Evolutionary conservation across 164 flowering plant genomes (phyloP), one percentile per base, ranked within the genome.

Genomic region (Houttuynia cordata): DNA sequence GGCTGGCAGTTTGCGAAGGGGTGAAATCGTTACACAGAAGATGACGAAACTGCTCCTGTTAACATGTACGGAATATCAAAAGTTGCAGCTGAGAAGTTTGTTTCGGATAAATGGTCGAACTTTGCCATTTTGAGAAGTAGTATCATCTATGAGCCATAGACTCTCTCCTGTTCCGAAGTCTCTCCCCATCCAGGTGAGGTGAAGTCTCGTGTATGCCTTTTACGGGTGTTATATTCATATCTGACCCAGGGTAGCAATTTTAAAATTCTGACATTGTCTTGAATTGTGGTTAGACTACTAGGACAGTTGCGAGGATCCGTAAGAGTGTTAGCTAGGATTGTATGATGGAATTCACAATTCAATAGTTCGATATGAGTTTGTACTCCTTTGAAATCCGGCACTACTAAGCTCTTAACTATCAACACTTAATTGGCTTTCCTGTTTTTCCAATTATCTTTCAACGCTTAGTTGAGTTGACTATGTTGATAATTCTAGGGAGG

Each of bases 81-180:
- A 78, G 79, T 87, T 47, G 91, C 81, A 64, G 93, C 98, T 47
- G 98, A 92, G 78, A 70, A 83, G 68, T 78, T 74, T 51, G 73
- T 92, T 59, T 68, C 68, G 52, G 68, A 75, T 37, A 83, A 76
- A 65, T 89, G 79, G 66, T 63, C 81, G 37, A 89, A 78, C 71
- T 92, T 60, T 77, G 98, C 87, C 61, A 87, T 92, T 67, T 71
- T 92, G 74, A 89, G 98, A 78, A 87, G 96, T 77, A 92, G 98
- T 72, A 89, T 92, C 61, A 89, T 92, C 50, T 80, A 72, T 72
- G 98, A 96, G 24, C 93, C 93, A 23, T 91, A 89, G 66, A 78
- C 90, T 8, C 53, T 81, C 91, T 37, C 96, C 96, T 30, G 80
- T 92, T 64, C 71, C 86, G 41, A 89, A 87, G 68, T 83, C 96